phyloP scores from a whole-genome alignment of 257 asterid species.

The Lantana camara region DNA sequence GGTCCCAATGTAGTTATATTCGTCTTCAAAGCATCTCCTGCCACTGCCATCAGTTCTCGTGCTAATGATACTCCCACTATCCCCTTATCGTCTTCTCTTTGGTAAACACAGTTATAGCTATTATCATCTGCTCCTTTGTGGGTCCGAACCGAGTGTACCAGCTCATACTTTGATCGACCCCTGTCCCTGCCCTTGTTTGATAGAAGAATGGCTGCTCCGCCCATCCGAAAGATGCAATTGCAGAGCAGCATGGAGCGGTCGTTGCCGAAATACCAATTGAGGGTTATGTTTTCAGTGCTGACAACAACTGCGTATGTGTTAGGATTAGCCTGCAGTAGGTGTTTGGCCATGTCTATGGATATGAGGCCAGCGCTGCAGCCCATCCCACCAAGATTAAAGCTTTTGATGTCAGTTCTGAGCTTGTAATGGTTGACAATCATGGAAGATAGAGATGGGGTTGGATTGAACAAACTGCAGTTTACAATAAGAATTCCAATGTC shows the following conservation, averaged over 20 bases:
- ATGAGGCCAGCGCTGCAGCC: constrained; percentile 70
- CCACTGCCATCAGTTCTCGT: constrained; percentile 55
- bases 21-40: constrained; percentile 54
- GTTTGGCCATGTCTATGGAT: constrained; percentile 53
- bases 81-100: constrained; percentile 50
- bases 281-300: constrained; percentile 63
- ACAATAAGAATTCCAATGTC: constrained; percentile 58
- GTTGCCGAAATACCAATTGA: constrained; percentile 66
- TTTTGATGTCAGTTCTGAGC: constrained; percentile 52
- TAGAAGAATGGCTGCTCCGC: constrained; percentile 55
- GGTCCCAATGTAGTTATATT: constrained; percentile 60
- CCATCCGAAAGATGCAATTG: constrained; percentile 66
- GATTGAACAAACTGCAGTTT: constrained; percentile 61
- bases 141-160: constrained; percentile 57
- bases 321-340: constrained; percentile 53
- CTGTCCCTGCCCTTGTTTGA: constrained; percentile 44
- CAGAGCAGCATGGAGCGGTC: constrained; percentile 64
- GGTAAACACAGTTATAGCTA: constrained; percentile 63
- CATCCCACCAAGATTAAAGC: constrained; percentile 66
- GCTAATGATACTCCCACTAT: constrained; percentile 51
- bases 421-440: constrained; percentile 67
- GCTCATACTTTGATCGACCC: constrained; percentile 49
- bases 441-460: constrained; percentile 63
- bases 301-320: constrained; percentile 48
- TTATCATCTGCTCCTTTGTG: constrained; percentile 56